Evolutionary conservation across 2,329 filamentous ascomycete species (phyloP).

Genomic region (Paracamarosporium sp.): DNA sequence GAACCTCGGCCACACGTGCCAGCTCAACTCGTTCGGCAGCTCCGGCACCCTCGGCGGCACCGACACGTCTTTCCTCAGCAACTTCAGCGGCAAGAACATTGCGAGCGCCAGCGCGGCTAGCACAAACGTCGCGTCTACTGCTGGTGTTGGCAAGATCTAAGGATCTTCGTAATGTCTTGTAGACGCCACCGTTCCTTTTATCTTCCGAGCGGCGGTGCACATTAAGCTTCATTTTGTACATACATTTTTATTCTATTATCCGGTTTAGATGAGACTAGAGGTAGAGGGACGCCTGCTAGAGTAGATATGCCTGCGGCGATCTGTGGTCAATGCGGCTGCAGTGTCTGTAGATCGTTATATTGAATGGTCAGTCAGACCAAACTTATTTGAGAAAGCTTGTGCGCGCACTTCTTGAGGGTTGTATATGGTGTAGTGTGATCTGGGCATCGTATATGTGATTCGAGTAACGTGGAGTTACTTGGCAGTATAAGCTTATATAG

Average conservation of each 20-base stretch:
- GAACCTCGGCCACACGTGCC: slow-evolving; percentile 58
- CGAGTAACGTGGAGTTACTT: too few species aligned
- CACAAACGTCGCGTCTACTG: slow-evolving; percentile 48
- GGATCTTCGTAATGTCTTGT: not conserved
- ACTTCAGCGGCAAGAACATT: slow-evolving; percentile 62
- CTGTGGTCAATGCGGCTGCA: too few species aligned
- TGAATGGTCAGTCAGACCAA: too few species aligned
- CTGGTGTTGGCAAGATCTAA: slow-evolving; percentile 54
- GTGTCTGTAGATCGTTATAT: too few species aligned
- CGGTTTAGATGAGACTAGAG: too few species aligned
- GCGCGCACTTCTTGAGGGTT: too few species aligned
- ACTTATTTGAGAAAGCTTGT: too few species aligned
- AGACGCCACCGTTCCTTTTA: not conserved
- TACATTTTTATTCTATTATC: not conserved
- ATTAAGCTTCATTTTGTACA: not conserved
- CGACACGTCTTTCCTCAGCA: slow-evolving; percentile 57
- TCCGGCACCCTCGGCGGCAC: slow-evolving; percentile 34
- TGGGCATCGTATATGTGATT: too few species aligned
- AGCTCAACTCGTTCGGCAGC: slow-evolving; percentile 53
- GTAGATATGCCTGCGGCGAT: too few species aligned
- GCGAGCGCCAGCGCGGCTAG: slow-evolving; percentile 52
- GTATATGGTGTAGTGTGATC: too few species aligned
- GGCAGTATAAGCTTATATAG: too few species aligned
- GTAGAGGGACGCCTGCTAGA: too few species aligned
- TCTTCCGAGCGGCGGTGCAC: not conserved